Conservation (phyloP, 1,139 yeast species). For the Spencermartinsiella ligniputridi region DNA sequence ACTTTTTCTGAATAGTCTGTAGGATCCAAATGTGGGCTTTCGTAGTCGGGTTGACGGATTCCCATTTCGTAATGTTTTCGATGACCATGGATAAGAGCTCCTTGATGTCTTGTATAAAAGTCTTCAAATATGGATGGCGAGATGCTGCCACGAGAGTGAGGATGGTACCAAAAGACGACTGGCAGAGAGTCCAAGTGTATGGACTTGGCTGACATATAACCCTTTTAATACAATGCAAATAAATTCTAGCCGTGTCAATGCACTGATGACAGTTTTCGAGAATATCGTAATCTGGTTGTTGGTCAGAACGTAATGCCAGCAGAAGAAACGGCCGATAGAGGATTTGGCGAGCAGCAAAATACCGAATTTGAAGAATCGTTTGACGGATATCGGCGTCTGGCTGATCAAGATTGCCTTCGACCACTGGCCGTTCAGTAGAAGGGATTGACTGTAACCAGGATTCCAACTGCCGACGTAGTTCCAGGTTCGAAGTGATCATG, state of each 20-base stretch:
- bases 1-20: neutral
- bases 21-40: neutral
- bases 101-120: slow-evolving; percentile 10
- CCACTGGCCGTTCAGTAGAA: slow-evolving; percentile 12
- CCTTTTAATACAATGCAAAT: slow-evolving; percentile 12
- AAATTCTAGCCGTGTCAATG: slow-evolving; percentile 15
- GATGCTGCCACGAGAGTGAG: slow-evolving; percentile 16
- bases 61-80: slow-evolving; percentile 6
- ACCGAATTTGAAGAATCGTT: slow-evolving; percentile 16
- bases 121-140: slow-evolving; percentile 6
- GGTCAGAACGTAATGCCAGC: slow-evolving; percentile 7
- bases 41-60: neutral
- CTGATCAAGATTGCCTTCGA: slow-evolving; percentile 6
- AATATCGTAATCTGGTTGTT: slow-evolving; percentile 8
- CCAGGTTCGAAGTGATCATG: slow-evolving; percentile 14
- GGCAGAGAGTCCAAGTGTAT: slow-evolving; percentile 19
- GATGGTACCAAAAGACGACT: slow-evolving; percentile 16
- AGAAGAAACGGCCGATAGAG: slow-evolving; percentile 20
- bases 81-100: slow-evolving; percentile 12
- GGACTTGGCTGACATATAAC: slow-evolving; percentile 15
- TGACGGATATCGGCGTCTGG: slow-evolving; percentile 11
- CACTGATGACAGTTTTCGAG: slow-evolving; percentile 15
- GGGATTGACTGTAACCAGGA: slow-evolving; percentile 20
- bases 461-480: slow-evolving; percentile 19
- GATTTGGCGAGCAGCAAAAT: slow-evolving; percentile 19